Evolutionary conservation across 495 filamentous ascomycete genomes (phyloP).

Genomic region (Penicillium paradoxum): DNA sequence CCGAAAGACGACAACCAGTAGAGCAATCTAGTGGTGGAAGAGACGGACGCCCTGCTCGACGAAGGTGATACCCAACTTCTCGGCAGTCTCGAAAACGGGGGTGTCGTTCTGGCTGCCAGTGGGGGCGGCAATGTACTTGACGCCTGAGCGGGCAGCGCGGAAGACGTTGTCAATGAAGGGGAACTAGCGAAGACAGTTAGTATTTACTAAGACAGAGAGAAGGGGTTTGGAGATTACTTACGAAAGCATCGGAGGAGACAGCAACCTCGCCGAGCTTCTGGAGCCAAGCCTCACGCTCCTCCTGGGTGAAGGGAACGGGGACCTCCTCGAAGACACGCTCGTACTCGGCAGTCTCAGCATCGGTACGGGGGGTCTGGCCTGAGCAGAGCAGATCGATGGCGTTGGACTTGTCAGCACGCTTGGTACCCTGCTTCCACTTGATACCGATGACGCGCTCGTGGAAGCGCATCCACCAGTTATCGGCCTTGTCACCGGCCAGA

Average conservation of each 20-base stretch:
- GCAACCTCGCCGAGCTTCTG: conserved; percentile 74
- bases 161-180: conserved; percentile 98
- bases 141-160: conserved; percentile 79
- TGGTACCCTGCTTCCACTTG: conserved; percentile 95
- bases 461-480: conserved; percentile 99
- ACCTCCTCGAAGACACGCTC: conserved; percentile 89
- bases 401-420: conserved; percentile 95
- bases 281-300: conserved; percentile 83
- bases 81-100: conserved; percentile 84
- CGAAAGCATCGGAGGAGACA: conserved; percentile 90
- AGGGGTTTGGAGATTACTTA: conserved; percentile 46
- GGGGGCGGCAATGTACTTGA: conserved; percentile 92
- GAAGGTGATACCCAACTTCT: conserved; percentile 87
- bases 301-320: conserved; percentile 72
- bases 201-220: conserved; percentile 7
- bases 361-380: conserved; percentile 71
- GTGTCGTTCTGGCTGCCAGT: conserved; percentile 89
- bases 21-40: conserved; percentile 71
- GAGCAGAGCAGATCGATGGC: conserved; percentile 93
- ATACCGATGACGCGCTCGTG: conserved; percentile 78
- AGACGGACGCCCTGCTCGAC: conserved; percentile 82
- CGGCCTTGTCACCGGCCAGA: conserved; percentile 96
- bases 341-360: conserved; percentile 77
- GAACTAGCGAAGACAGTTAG: conserved; percentile 53
- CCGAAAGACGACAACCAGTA: conserved; percentile 1